Evolutionary conservation across 2,329 filamentous ascomycete genomes (phyloP), one percentile per base, ranked within the genome.

Genomic region (Clathrospora elynae): DNA sequence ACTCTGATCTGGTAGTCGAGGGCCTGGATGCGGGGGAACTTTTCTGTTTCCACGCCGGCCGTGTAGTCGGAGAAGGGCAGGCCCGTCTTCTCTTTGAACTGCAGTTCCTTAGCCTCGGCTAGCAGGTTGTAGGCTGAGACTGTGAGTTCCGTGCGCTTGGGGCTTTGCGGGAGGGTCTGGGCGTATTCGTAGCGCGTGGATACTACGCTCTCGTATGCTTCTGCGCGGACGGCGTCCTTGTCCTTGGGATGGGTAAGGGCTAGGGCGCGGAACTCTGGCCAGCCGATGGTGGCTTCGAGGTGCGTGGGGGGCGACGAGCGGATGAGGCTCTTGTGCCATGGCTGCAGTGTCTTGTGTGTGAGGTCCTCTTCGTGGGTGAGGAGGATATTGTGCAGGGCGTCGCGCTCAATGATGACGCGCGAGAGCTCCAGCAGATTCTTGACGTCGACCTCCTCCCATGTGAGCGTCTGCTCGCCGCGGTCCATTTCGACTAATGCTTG

Each of bases 341-440:
- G 58, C 25, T 42, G 42, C 12, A 60, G 25, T 5, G 50, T 18
- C 20, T 39, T 56, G 51, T 64, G 51, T 34, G 55, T 61, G 12
- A 67, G 46, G n/a, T 67, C 62, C 28, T 61, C 54, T 25, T 62
- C 52, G 44, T 67, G 63, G 4, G 47, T 40, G 13, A 53, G 43
- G 8, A 96, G 79, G 66, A 97, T 83, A 67, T 82, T 79, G 69
- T 85, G 80, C 63, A 99, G 77, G 23, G 92, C 92, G 28, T 76
- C 74, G 68, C 87, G 83, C 80, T 99, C 93, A 61, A 99, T 83
- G 47, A 99, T 84, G 48, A 99, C 76, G 62, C 90, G 84, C 39
- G 88, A 87, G 39, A 86, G 84, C 75, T 93, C 88, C 55, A 99
- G 74, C 53, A 99, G 72, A 69, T 97, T 88, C 80, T 97, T 99